Percentiles rank a stretch among this genome's conserved stretches.
phyloP scores from a whole-genome alignment of 2,329 filamentous ascomycete species.

The Diplodia scrobiculata region DNA sequence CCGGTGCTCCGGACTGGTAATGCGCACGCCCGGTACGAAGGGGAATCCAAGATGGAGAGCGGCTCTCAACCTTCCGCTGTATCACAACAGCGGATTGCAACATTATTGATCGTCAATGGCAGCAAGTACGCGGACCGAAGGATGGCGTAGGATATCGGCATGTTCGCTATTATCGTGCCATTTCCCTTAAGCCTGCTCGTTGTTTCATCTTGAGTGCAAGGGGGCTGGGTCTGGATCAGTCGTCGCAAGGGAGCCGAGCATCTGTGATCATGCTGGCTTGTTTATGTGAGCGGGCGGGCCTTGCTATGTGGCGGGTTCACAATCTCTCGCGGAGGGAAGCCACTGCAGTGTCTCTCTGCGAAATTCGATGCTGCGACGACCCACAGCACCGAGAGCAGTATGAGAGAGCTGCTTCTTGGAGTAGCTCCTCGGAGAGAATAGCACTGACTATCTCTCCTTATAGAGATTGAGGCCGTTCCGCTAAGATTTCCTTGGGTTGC shows the following conservation, averaged over 20 bases:
- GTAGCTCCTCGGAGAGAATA: too few relatives aligned
- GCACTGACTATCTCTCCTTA: too few relatives aligned
- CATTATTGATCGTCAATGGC: conserved; percentile 48
- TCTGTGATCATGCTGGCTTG: conserved; percentile 37
- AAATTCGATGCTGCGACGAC: too few relatives aligned
- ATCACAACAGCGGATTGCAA: conserved; percentile 50
- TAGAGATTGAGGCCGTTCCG: too few relatives aligned
- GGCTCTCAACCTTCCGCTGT: conserved; percentile 51
- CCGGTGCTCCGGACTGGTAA: conserved; percentile 17
- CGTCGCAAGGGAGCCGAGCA: conserved; percentile 37
- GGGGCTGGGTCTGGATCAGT: conserved; percentile 39
- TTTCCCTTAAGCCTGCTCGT: conserved; percentile 44
- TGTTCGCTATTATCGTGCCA: conserved; percentile 49
- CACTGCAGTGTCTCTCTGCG: too few relatives aligned
- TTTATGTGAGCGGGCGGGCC: conserved; percentile 49
- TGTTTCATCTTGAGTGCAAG: conserved; percentile 43
- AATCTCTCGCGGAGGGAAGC: conserved; percentile 38
- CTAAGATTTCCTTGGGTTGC: too few relatives aligned
- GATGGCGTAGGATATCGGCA: conserved; percentile 53
- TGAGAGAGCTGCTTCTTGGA: too few relatives aligned
- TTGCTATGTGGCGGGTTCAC: conserved; percentile 55
- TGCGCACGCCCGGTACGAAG: conserved; percentile 4
- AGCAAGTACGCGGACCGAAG: conserved; percentile 39
- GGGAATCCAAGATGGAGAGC: conserved; percentile 45
- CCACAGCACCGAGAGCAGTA: too few relatives aligned